phyloP scores from a whole-genome alignment of 2,329 filamentous ascomycete genomes.

The Claviceps quebecensis region DNA sequence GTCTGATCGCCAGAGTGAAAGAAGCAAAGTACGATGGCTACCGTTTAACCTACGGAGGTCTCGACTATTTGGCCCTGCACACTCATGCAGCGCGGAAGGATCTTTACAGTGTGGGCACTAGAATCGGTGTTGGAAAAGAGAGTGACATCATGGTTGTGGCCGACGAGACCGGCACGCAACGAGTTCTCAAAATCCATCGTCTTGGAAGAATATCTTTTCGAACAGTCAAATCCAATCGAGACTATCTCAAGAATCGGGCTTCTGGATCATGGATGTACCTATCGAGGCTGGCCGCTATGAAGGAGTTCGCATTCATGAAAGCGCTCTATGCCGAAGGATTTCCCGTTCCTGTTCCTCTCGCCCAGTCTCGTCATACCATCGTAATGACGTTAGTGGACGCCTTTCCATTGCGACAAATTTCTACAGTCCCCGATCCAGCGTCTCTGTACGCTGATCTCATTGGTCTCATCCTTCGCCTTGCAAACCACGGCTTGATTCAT shows the following conservation, averaged over 20 bases:
- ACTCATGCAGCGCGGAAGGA: constrained; percentile 66
- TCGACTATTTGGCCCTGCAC: constrained; percentile 95
- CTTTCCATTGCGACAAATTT: constrained; percentile 80
- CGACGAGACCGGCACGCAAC: constrained; percentile 59
- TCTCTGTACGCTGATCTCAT: constrained; percentile 87
- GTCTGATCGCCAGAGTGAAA: constrained; percentile 82
- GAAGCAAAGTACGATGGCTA: constrained; percentile 98
- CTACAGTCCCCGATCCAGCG: constrained; percentile 68
- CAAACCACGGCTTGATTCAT: constrained; percentile 80
- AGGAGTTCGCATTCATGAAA: constrained; percentile 91
- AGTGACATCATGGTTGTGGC: constrained; percentile 94
- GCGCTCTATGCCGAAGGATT: constrained; percentile 74
- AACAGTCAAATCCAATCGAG: constrained; percentile 87
- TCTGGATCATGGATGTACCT: constrained; percentile 97
- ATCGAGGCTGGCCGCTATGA: constrained; percentile 79
- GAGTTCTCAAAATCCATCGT: constrained; percentile 88
- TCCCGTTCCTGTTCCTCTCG: constrained; percentile 73
- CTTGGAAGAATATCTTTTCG: constrained; percentile 93
- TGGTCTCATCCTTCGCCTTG: constrained; percentile 68
- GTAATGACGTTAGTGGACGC: constrained; percentile 92
- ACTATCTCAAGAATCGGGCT: constrained; percentile 73
- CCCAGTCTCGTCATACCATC: constrained; percentile 86
- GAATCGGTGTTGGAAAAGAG: constrained; percentile 94
- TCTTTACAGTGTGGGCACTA: constrained; percentile 85
- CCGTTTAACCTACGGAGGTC: constrained; percentile 85